phyloP scores from a whole-genome alignment of 1,139 yeast species.

The Nadsonia commutata region DNA sequence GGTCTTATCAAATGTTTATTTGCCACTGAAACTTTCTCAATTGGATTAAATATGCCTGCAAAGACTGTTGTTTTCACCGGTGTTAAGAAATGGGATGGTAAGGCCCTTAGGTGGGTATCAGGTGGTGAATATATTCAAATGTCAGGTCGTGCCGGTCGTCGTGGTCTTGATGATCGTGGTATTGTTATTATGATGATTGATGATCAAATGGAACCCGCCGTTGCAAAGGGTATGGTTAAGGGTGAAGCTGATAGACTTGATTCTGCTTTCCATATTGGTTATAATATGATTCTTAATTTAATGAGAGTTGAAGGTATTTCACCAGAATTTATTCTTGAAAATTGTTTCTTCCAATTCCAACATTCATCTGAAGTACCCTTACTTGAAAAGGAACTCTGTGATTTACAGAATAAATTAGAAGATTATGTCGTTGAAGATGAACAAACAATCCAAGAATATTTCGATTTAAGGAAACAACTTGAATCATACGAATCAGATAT shows the following conservation, averaged over 20 bases:
- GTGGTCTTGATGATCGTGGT: constrained; percentile 98
- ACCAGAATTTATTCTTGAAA: constrained; percentile 92
- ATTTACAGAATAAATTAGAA: constrained; percentile 35
- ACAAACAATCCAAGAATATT: constrained; percentile 58
- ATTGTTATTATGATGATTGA: constrained; percentile 98
- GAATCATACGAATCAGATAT: constrained; percentile 61
- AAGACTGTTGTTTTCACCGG: constrained; percentile 96
- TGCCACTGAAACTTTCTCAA: constrained; percentile 97
- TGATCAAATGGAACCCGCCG: constrained; percentile 98
- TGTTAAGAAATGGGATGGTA: constrained; percentile 97
- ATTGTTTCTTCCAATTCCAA: constrained; percentile 91
- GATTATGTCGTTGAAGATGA: constrained; percentile 57
- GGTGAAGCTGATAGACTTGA: constrained; percentile 96
- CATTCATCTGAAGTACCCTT: constrained; percentile 81
- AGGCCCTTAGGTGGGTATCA: constrained; percentile 93
- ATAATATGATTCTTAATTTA: constrained; percentile 90
- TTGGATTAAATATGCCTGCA: constrained; percentile 97
- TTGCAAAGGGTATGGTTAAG: constrained; percentile 97
- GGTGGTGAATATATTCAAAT: constrained; percentile 99
- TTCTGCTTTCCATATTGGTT: constrained; percentile 92
- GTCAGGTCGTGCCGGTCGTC: constrained; percentile 99
- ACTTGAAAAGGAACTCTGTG: constrained; percentile 50
- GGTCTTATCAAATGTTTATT: constrained; percentile 86
- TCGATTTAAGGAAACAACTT: constrained; percentile 63
- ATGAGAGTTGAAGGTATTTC: constrained; percentile 97